phyloP scores from a whole-genome alignment of 352 stramenopile species.

The Phytophthora brassicae region DNA sequence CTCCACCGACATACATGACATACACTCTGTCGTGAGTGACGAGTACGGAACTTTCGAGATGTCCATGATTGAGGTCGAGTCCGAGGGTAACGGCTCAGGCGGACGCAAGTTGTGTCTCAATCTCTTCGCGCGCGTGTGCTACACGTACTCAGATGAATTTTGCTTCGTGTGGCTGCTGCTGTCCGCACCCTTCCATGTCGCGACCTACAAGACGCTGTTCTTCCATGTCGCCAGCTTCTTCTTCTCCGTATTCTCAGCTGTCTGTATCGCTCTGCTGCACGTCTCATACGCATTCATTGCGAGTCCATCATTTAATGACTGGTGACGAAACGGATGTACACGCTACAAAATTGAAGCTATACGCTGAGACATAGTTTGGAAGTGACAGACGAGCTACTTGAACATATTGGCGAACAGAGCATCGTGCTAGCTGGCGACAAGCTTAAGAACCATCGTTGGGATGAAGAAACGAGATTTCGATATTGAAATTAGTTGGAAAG shows the following conservation, averaged over 20 bases:
- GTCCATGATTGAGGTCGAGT: constrained; percentile 61
- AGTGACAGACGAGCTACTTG: neutral
- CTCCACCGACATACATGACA: constrained; percentile 8
- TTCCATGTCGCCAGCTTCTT: constrained; percentile 58
- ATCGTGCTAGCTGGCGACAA: neutral
- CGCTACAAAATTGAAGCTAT: too few species aligned
- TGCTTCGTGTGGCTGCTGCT: constrained; percentile 54
- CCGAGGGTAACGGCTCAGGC: constrained; percentile 25
- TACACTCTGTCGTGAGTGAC: constrained; percentile 35
- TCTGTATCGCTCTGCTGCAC: constrained; percentile 36
- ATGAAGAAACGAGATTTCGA: neutral
- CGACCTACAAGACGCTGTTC: constrained; percentile 58
- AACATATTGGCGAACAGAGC: neutral
- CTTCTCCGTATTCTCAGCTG: constrained; percentile 38
- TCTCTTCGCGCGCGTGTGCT: constrained; percentile 12
- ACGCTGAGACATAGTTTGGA: neutral
- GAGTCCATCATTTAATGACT: too few species aligned
- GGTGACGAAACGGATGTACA: too few species aligned
- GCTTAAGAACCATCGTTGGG: neutral
- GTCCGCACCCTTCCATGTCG: constrained; percentile 47
- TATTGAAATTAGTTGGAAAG: neutral
- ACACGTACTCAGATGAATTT: constrained; percentile 44
- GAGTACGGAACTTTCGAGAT: constrained; percentile 76
- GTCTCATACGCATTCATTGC: too few species aligned
- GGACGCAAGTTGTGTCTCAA: constrained; percentile 12